phyloP scores from a whole-genome alignment of 768 basidiomycete species.

The Sarcodon sp. region DNA sequence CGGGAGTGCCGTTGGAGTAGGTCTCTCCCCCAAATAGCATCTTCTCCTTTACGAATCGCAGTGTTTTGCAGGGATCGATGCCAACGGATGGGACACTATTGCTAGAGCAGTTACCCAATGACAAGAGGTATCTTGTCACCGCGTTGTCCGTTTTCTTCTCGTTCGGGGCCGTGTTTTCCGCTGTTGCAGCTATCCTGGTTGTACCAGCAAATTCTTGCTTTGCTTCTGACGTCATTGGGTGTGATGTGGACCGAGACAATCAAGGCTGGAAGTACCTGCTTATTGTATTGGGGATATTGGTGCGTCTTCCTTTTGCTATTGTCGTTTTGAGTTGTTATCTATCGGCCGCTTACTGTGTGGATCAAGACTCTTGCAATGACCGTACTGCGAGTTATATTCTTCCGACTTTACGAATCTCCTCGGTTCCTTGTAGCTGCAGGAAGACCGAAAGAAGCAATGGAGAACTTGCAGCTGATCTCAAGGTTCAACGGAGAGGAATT shows the following conservation, averaged over 20 bases:
- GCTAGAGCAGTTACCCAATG: constrained; percentile 84
- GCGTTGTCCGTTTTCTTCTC: constrained; percentile 94
- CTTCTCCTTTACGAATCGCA: background rate
- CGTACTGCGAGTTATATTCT: constrained; percentile 74
- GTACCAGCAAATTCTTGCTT: constrained; percentile 34
- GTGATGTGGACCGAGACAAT: constrained; percentile 60
- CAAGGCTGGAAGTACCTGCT: constrained; percentile 87
- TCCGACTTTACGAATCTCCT: constrained; percentile 90
- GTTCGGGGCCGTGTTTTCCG: constrained; percentile 78
- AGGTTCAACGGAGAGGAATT: constrained; percentile 73
- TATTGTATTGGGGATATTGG: constrained; percentile 63
- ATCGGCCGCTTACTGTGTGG: constrained; percentile 1
- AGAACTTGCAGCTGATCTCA: constrained; percentile 75
- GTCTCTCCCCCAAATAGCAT: constrained; percentile 12
- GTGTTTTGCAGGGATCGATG: constrained; percentile 64
- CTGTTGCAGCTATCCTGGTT: constrained; percentile 65
- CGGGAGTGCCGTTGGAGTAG: constrained; percentile 87
- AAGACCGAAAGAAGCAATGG: constrained; percentile 71
- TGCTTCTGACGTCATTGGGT: constrained; percentile 18
- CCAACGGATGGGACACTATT: constrained; percentile 92
- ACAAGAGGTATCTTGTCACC: constrained; percentile 87
- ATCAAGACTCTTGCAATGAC: constrained; percentile 80
- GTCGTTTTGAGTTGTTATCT: background rate
- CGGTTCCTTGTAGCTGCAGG: constrained; percentile 87
- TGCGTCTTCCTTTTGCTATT: constrained; percentile 28